Conservation (phyloP, 2,329 filamentous ascomycete genomes). For the Dryadomyces quercivorus region DNA sequence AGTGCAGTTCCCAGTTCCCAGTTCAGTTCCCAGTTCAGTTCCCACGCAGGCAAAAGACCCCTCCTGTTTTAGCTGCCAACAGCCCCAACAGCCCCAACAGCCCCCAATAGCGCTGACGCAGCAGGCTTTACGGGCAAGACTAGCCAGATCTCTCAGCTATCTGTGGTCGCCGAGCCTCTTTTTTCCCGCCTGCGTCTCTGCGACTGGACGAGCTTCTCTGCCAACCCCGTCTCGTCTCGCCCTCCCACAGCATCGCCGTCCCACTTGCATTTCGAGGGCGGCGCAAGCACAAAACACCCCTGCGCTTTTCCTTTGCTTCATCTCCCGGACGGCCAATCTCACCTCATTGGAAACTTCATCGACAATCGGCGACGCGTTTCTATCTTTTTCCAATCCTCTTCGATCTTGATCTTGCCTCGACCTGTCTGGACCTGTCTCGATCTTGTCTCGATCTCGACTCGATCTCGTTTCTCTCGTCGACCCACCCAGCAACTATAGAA, state of each 20-base stretch:
- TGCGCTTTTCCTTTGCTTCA: background rate
- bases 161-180: background rate
- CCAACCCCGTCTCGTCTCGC: background rate
- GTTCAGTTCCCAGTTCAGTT: too few species aligned
- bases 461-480: too few species aligned
- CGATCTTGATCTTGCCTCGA: background rate
- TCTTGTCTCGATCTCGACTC: too few species aligned
- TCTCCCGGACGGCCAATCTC: background rate
- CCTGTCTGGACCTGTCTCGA: too few species aligned
- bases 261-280: background rate
- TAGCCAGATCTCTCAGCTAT: background rate
- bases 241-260: background rate
- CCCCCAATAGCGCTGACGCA: too few species aligned
- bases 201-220: background rate
- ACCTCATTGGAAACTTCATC: background rate
- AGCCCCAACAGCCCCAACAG: background rate
- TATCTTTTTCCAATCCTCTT: background rate
- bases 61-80: background rate
- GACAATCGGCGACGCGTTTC: background rate
- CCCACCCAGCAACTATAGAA: too few species aligned
- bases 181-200: background rate
- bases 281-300: background rate
- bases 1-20: too few species aligned
- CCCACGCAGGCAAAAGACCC: background rate
- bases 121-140: background rate